A percentile compares a stretch with the other conserved stretches of the same genome.
Conservation (phyloP, 768 basidiomycete species). For the Phylloporus sp. region DNA sequence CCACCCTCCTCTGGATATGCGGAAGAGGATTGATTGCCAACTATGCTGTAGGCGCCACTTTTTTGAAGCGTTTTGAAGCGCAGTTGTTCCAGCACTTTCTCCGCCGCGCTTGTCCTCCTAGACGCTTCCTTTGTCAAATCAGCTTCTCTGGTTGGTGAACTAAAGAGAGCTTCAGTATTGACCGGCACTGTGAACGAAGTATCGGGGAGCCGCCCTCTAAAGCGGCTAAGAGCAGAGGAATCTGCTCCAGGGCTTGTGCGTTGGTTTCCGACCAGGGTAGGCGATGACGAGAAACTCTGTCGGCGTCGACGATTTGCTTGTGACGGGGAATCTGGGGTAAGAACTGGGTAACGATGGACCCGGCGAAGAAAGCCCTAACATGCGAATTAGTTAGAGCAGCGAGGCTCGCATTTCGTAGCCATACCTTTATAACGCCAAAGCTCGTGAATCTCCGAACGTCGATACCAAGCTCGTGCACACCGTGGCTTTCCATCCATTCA, state of each 20-base stretch:
- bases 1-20: slow-evolving; percentile 16
- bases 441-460: slow-evolving; percentile 93
- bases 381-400: neutral
- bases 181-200: slow-evolving; percentile 16
- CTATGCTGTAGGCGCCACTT: slow-evolving; percentile 22
- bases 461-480: slow-evolving; percentile 67
- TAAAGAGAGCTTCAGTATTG: slow-evolving; percentile 16
- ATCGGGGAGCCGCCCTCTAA: slow-evolving; percentile 22
- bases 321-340: slow-evolving; percentile 40
- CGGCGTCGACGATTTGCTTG: slow-evolving; percentile 23
- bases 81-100: slow-evolving; percentile 63
- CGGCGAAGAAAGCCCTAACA: slow-evolving; percentile 82
- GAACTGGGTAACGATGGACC: slow-evolving; percentile 89
- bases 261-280: slow-evolving; percentile 11
- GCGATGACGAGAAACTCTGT: slow-evolving; percentile 27
- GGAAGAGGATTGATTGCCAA: slow-evolving; percentile 15
- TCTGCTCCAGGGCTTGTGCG: slow-evolving; percentile 6
- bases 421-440: slow-evolving; percentile 94
- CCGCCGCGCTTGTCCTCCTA: slow-evolving; percentile 60
- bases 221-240: slow-evolving; percentile 9
- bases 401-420: neutral
- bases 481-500: slow-evolving; percentile 81
- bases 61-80: slow-evolving; percentile 53
- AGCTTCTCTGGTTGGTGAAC: slow-evolving; percentile 32
- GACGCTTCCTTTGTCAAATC: slow-evolving; percentile 29